Evolutionary conservation across 805 yeast species (phyloP).

Genomic region (Wickerhamiella sorbophila): DNA sequence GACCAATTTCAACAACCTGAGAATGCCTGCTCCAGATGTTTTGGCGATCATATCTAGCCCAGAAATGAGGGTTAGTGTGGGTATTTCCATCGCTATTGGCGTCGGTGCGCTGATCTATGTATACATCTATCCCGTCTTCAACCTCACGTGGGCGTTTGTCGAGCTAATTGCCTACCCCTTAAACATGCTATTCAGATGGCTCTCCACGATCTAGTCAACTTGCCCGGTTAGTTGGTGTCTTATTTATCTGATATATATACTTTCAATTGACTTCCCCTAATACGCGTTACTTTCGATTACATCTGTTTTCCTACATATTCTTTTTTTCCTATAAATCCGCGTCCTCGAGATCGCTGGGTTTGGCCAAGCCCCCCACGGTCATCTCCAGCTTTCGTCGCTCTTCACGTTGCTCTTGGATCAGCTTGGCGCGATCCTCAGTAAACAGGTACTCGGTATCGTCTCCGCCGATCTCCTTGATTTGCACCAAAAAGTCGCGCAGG

Average conservation of each 20-base stretch:
- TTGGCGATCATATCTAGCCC: neutral
- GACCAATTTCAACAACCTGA: neutral
- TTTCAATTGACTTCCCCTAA: too few relatives aligned
- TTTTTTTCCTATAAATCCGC: too few relatives aligned
- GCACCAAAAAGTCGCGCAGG: constrained; percentile 89
- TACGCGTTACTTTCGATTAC: too few relatives aligned
- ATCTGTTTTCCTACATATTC: too few relatives aligned
- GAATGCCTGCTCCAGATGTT: neutral
- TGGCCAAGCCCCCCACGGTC: constrained; percentile 82
- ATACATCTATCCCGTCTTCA: neutral
- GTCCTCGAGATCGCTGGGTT: constrained; percentile 93
- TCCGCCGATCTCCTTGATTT: constrained; percentile 90
- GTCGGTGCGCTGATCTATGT: neutral
- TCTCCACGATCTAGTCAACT: neutral
- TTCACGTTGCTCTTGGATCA: constrained; percentile 50
- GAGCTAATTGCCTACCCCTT: neutral
- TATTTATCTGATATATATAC: too few relatives aligned
- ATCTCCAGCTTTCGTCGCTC: constrained; percentile 68
- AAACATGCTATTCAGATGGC: neutral
- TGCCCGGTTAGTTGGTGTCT: too few relatives aligned
- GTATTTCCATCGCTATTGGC: neutral
- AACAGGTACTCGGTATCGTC: constrained; percentile 77
- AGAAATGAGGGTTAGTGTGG: neutral
- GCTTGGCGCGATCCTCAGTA: constrained; percentile 83
- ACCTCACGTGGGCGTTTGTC: neutral